Evolutionary conservation across 2,329 filamentous ascomycete species (phyloP), one percentile per base, ranked within the genome.

Genomic region (Samsoniella hepiali): DNA sequence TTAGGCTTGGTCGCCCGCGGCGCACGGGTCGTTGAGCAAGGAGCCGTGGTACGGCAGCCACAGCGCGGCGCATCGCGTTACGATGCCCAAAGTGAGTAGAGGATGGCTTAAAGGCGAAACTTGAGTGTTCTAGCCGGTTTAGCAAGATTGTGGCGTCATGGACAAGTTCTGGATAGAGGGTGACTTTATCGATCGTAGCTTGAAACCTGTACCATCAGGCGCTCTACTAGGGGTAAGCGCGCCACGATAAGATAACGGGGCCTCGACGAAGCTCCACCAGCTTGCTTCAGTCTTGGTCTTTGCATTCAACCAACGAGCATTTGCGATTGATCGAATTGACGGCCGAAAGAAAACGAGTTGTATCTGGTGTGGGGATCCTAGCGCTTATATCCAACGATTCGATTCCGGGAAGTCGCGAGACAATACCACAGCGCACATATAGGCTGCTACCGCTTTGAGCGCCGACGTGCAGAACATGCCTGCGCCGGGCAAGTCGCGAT

Each of bases 401-500:
- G 4, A 38, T 55, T 38, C 42, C 50, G 40, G 40, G 31, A 54
- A 38, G 55, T 55, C 50, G 42, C 50, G 50, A 62, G 50, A 45
- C 50, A 53, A 49, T 53, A 62, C 31, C n/a, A 47, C 58, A 7
- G 17, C 22, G 38, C 50, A 45, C 58, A 31, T 55, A 62, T 62
- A 62, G 27, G 40, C 51, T 56, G 34, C n/a, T 49, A 56, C 51
- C 53, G 60, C 51, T 32, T 49, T 34, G 51, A 31, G 60, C 60
- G 42, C 60, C 8, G 8, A 56, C 17, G 8, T 45, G 32, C 27
- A 32, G 44, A 55, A 36, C 54, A 90, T 90, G 87, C 82, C 87
- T 55, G 80, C 80, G 71, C 83, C 81, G 72, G 74, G 77, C 61
- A 87, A 86, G 73, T 97, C 94, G 58, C 88, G 94, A 76, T 99